phyloP scores from a whole-genome alignment of 2,329 filamentous ascomycete genomes.

The Fusarium tuaranense region DNA sequence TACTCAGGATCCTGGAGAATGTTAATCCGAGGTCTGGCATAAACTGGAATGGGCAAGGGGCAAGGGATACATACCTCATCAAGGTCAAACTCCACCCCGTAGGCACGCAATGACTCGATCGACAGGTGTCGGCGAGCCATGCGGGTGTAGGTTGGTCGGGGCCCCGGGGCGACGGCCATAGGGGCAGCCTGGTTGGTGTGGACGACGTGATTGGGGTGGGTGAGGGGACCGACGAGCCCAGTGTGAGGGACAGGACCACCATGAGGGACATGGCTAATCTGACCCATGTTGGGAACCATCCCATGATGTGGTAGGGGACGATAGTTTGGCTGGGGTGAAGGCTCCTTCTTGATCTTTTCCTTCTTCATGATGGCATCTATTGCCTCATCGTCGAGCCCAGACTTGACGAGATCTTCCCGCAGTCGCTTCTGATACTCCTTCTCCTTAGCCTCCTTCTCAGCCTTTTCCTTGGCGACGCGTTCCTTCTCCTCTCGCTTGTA shows the following conservation, averaged over 20 bases:
- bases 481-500: conserved; percentile 62
- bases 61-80: conserved; percentile 61
- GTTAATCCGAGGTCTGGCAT: conserved; percentile 47
- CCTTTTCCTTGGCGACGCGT: conserved; percentile 57
- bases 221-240: background rate
- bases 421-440: conserved; percentile 65
- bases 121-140: conserved; percentile 73
- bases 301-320: conserved; percentile 16
- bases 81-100: conserved; percentile 67
- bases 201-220: conserved; percentile 2
- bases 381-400: conserved; percentile 69
- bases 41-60: background rate
- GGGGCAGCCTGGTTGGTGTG: conserved; percentile 11
- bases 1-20: conserved; percentile 71
- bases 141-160: conserved; percentile 70
- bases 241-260: background rate
- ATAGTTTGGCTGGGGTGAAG: conserved; percentile 23
- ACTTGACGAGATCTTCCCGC: conserved; percentile 68
- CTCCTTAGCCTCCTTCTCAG: conserved; percentile 57
- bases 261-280: background rate
- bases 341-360: conserved; percentile 58
- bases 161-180: conserved; percentile 12
- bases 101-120: conserved; percentile 68
- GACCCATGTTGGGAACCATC: conserved; percentile 2
- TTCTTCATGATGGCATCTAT: conserved; percentile 71